phyloP scores from a whole-genome alignment of 2,329 filamentous ascomycete species.

The Pseudocercospora cruenta region DNA sequence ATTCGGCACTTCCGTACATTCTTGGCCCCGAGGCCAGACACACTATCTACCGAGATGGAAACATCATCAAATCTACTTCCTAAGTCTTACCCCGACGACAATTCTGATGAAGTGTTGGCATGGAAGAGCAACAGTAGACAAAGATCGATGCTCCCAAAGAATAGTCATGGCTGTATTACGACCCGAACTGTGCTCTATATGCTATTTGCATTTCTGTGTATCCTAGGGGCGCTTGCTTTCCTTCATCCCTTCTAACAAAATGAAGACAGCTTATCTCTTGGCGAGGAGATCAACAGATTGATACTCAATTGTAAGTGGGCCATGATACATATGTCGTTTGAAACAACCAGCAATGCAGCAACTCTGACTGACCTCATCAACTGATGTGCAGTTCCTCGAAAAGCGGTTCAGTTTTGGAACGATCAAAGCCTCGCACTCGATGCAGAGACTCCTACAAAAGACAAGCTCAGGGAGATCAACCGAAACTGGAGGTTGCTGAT shows the following conservation, averaged over 20 bases:
- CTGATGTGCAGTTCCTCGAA: neutral
- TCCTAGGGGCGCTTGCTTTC: neutral
- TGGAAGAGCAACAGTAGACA: neutral
- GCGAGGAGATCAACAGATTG: neutral
- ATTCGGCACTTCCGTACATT: neutral
- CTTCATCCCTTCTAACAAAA: neutral
- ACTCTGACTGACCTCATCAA: neutral
- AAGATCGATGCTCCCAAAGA: neutral
- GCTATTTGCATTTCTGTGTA: no score
- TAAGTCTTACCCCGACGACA: no score
- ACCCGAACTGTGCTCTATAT: no score
- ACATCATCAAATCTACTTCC: no score
- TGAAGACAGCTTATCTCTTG: neutral
- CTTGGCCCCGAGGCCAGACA: neutral
- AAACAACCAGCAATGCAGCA: neutral
- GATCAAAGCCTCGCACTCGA: neutral
- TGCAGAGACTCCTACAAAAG: neutral
- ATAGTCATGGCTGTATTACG: no score
- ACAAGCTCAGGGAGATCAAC: neutral
- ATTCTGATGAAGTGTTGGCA: neutral
- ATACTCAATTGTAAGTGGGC: neutral
- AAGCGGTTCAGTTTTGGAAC: neutral
- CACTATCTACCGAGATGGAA: neutral
- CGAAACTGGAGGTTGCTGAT: neutral
- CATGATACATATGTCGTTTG: neutral